These are phyloP conservation scores for Phragmites australis DNA, from an alignment of 176 grass and related monocot genomes.

Conservation along the genomic window DNA sequence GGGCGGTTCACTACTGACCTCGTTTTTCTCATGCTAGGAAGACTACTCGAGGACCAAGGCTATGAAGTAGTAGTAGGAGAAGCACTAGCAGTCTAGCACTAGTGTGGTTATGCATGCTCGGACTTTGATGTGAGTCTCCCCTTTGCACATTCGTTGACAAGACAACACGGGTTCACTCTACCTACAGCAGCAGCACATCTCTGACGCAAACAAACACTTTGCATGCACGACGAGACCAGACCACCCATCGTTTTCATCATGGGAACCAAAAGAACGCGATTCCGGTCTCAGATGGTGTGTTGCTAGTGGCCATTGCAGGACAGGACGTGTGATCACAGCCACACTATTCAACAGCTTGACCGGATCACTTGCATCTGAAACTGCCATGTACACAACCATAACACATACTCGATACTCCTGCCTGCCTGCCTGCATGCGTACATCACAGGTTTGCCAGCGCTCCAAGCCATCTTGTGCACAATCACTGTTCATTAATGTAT, in stretches of 20 bases:
- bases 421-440: background rate
- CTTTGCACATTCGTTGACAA: background rate
- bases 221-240: background rate
- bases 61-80: no score
- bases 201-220: background rate
- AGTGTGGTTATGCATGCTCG: no score
- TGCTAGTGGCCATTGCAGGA: no score
- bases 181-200: background rate
- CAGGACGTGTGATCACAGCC: background rate
- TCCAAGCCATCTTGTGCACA: background rate
- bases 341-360: background rate
- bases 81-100: no score
- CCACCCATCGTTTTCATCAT: background rate
- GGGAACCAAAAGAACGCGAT: background rate
- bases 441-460: background rate
- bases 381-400: no score
- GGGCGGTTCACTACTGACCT: no score
- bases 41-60: no score
- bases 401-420: no score
- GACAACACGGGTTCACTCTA: background rate
- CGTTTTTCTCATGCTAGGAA: slow-evolving; percentile 7
- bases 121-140: no score
- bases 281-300: background rate
- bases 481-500: background rate
- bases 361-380: no score